Evolutionary conservation across 2,329 filamentous ascomycete genomes (phyloP).

Genomic region (Aspergillus udagawae): DNA sequence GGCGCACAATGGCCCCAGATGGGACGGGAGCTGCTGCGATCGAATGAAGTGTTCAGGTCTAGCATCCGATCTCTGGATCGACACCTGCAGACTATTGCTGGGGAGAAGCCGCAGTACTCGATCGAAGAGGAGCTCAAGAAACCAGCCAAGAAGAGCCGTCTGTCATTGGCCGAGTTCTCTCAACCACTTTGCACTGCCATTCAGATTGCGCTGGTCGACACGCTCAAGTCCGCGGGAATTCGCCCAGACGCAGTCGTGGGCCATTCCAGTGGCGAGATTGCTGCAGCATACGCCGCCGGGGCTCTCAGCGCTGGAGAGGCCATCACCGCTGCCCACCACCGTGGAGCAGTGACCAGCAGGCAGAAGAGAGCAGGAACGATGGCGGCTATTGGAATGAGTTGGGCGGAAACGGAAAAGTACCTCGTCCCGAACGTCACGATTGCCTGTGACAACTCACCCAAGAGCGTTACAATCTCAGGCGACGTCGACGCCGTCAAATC

Average conservation of each 20-base stretch:
- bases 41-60: background rate
- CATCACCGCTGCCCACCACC: constrained; percentile 8
- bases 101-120: too few species aligned
- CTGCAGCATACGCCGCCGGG: constrained; percentile 15
- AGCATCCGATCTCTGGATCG: constrained; percentile 3
- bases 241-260: constrained; percentile 12
- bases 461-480: constrained; percentile 15
- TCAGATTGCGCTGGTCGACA: constrained; percentile 16
- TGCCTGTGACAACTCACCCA: constrained; percentile 16
- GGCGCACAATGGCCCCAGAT: constrained; percentile 19
- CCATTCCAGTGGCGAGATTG: constrained; percentile 19
- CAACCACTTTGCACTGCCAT: constrained; percentile 19
- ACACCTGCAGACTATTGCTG: background rate
- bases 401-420: background rate
- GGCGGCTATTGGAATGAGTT: constrained; percentile 8
- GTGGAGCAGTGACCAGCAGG: constrained; percentile 3
- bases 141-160: background rate
- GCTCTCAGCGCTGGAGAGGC: constrained; percentile 7
- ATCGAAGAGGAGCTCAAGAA: too few species aligned
- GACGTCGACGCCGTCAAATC: constrained; percentile 6
- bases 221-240: constrained; percentile 5
- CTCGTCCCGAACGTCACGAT: background rate
- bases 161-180: constrained; percentile 6
- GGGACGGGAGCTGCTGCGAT: constrained; percentile 8
- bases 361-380: constrained; percentile 5